Conservation (phyloP, 768 basidiomycete species). For the Termitomyces sp. region DNA sequence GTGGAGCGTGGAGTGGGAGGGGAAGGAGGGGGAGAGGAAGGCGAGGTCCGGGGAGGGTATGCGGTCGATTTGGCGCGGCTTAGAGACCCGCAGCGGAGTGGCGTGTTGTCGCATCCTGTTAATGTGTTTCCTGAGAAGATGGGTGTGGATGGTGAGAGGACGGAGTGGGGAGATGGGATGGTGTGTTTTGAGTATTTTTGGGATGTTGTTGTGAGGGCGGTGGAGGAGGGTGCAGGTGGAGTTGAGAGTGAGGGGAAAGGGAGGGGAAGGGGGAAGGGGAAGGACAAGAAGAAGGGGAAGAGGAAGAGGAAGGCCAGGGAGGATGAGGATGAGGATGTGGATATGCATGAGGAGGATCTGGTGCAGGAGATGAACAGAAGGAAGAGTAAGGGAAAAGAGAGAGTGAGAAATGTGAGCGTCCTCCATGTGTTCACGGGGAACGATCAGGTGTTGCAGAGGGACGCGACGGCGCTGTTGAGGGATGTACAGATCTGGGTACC, state of each 20-base stretch:
- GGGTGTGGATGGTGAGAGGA: slow-evolving; percentile 8
- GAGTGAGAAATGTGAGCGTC: slow-evolving; percentile 14
- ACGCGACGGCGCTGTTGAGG: slow-evolving; percentile 30
- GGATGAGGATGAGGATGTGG: too few relatives aligned
- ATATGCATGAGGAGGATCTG: background rate
- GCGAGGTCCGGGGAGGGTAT: slow-evolving; percentile 12
- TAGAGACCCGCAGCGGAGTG: slow-evolving; percentile 28
- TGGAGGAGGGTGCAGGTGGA: background rate
- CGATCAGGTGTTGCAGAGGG: slow-evolving; percentile 28
- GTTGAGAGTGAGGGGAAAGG: background rate
- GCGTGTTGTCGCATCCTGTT: slow-evolving; percentile 24
- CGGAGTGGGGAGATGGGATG: slow-evolving; percentile 26
- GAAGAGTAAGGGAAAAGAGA: background rate
- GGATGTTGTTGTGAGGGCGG: background rate
- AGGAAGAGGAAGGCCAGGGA: too few relatives aligned
- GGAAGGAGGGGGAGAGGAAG: background rate
- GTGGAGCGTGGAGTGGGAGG: background rate
- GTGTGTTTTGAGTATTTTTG: slow-evolving; percentile 26
- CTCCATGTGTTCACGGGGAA: slow-evolving; percentile 49
- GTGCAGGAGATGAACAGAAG: background rate
- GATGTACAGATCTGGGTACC: slow-evolving; percentile 32
- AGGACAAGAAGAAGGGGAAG: background rate
- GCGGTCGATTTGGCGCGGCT: slow-evolving; percentile 23
- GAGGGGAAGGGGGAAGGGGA: background rate
- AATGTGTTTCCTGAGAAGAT: slow-evolving; percentile 19